Conservation (phyloP, 2,329 filamentous ascomycete genomes). For the Colletotrichum lini region DNA sequence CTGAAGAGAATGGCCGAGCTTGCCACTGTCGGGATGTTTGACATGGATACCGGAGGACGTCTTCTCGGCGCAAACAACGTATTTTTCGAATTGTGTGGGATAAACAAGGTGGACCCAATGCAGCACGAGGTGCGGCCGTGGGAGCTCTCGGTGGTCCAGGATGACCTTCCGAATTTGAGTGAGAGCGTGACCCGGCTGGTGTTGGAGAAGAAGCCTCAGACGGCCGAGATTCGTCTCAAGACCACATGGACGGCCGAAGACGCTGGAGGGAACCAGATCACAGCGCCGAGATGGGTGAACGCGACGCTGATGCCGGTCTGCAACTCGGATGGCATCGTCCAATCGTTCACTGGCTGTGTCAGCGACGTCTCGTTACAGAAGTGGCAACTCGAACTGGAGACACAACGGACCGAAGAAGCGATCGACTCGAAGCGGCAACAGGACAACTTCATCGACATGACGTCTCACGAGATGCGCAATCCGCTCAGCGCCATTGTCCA, state of each 20-base stretch:
- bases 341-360: conserved; percentile 64
- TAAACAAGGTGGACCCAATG: conserved; percentile 59
- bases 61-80: conserved; percentile 67
- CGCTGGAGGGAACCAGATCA: conserved; percentile 58
- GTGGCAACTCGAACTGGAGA: conserved; percentile 66
- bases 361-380: conserved; percentile 65
- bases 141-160: conserved; percentile 59
- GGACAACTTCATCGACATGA: conserved; percentile 86
- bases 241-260: conserved; percentile 63
- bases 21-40: conserved; percentile 69
- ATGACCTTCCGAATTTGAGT: conserved; percentile 59
- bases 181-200: conserved; percentile 58
- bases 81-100: conserved; percentile 67
- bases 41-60: conserved; percentile 65
- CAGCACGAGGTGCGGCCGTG: conserved; percentile 59
- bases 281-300: conserved; percentile 63
- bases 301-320: conserved; percentile 66
- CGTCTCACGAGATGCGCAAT: conserved; percentile 80
- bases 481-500: conserved; percentile 81
- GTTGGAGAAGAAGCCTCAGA: conserved; percentile 59
- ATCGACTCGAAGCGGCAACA: conserved; percentile 77
- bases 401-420: conserved; percentile 66
- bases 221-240: conserved; percentile 64
- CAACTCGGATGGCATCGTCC: conserved; percentile 61
- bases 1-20: conserved; percentile 68